A percentile compares a stretch with the other conserved stretches of the same genome.
Evolutionary conservation across 345 rosid species (phyloP).

Genomic region (Leavenworthia alabamica): DNA sequence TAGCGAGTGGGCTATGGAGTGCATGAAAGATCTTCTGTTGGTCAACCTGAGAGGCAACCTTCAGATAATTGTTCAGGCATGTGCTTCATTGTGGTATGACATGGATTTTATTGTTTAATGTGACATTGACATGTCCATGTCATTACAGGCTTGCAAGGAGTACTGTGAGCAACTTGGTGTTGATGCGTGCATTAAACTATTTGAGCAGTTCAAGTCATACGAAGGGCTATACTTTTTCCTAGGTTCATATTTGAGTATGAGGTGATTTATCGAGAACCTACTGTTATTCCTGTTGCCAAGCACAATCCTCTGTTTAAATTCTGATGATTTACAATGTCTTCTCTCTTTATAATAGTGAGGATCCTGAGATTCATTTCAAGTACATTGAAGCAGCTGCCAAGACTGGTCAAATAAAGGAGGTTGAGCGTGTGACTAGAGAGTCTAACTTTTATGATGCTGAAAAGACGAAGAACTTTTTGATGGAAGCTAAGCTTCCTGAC

Average conservation of each 20-base stretch:
- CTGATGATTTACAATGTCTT: conserved; percentile 7
- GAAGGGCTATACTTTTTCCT: conserved; percentile 97
- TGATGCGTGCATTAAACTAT: conserved; percentile 91
- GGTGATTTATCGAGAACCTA: conserved; percentile 40
- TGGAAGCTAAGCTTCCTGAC: conserved; percentile 99
- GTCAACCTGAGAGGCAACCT: conserved; percentile 96
- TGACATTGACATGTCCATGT: conserved; percentile 23
- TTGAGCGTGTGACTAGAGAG: conserved; percentile 98
- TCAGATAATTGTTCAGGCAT: conserved; percentile 98
- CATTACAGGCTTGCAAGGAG: conserved; percentile 88
- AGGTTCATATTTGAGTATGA: conserved; percentile 95
- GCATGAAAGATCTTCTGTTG: conserved; percentile 98
- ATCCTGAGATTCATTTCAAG: conserved; percentile 96
- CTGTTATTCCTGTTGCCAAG: conserved; percentile 15
- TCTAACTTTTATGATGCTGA: conserved; percentile 95
- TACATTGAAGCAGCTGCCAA: conserved; percentile 99
- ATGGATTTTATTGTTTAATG: background rate
- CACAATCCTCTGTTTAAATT: background rate
- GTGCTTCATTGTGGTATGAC: conserved; percentile 18
- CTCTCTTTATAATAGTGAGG: conserved; percentile 60
- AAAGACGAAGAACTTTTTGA: conserved; percentile 93
- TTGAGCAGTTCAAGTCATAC: conserved; percentile 97
- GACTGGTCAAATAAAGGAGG: conserved; percentile 96
- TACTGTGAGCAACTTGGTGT: conserved; percentile 97
- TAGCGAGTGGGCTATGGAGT: conserved; percentile 98